Evolutionary conservation across 352 stramenopile species (phyloP), one percentile per base, ranked within the genome.

Genomic region (Peronospora destructor): DNA sequence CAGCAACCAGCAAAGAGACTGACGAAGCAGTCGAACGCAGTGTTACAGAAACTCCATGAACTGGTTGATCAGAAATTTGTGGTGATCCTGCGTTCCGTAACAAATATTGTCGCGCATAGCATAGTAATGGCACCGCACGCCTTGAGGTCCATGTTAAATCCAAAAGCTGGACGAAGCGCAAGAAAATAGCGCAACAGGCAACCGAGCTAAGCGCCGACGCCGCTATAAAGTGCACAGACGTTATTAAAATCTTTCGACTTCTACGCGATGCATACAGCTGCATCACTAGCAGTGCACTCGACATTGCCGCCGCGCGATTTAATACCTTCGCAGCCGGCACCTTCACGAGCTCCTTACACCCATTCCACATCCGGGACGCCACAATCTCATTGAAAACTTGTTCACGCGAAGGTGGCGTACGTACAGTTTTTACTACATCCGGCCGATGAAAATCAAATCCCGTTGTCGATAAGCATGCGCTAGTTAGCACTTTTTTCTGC

Each of bases 371-470:
- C 37, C 76, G 69, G 21, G 61, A 73, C 43, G 58, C 68, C 52
- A 91, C 58, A 38, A 91, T 86, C 14, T 91, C 76, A 37, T 66
- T 65, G 29, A 91, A 49, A 25, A 86, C 57, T 21, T 81, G 61
- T 23, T 86, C 72, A 6, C 48, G 46, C 23, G 64, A 60, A n/a
- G 60, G 58, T 12, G 49, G 32, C 2, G 67, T 53, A 6, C 64
- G 55, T 8, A 67, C 38, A n/a, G 38, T 69, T 10, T 39, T 36
- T 9, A 59, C 53, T 12, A 66, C 63, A 26, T 77, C 56, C 1
- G 50, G 59, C 10, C 40, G 59, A 49, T 89, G 74, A 43, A 89
- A 88, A 38, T 84, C 78, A 52, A 91, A 91, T 2, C 81, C 81
- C 3, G 74, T 70, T 16, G 50, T 61, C 7, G 67, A 65, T 14